A percentile compares a stretch with the other conserved stretches of the same genome.
Conservation (phyloP, 345 rosid species). For the Firmiana major region DNA sequence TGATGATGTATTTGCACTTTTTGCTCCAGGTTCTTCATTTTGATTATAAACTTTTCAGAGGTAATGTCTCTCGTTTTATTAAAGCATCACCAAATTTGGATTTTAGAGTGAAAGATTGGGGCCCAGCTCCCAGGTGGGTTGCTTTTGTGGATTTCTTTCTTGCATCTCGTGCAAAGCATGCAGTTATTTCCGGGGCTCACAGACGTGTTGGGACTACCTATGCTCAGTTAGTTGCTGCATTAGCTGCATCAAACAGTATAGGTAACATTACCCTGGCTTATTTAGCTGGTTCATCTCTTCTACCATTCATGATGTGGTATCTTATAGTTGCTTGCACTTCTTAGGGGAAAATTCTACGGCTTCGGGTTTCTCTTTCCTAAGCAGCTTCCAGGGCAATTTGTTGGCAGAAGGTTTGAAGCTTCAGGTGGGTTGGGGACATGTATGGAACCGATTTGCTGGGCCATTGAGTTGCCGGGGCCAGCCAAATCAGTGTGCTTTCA, state of each 20-base stretch:
- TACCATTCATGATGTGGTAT: neutral
- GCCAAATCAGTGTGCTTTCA: conserved; percentile 73
- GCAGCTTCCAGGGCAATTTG: conserved; percentile 84
- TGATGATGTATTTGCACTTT: conserved; percentile 21
- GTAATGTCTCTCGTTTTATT: conserved; percentile 43
- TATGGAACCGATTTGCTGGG: conserved; percentile 93
- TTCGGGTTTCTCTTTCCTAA: conserved; percentile 62
- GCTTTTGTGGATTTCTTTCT: conserved; percentile 98
- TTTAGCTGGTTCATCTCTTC: neutral
- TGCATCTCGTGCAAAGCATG: conserved; percentile 77
- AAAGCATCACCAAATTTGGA: conserved; percentile 41
- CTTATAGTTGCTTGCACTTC: conserved; percentile 3
- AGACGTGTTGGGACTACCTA: conserved; percentile 93
- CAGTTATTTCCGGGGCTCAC: conserved; percentile 81
- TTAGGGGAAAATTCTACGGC: conserved; percentile 59
- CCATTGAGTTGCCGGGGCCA: conserved; percentile 81
- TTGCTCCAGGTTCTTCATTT: conserved; percentile 67
- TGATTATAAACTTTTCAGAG: conserved; percentile 66
- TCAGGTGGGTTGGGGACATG: conserved; percentile 96
- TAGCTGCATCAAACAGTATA: conserved; percentile 80
- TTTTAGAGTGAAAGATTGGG: conserved; percentile 92
- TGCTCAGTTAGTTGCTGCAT: conserved; percentile 83
- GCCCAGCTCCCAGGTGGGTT: conserved; percentile 98
- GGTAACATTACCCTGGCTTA: conserved; percentile 33
- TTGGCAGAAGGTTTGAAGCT: conserved; percentile 59